phyloP scores from a whole-genome alignment of 2,329 filamentous ascomycete species.

The Diaporthe nobilis region DNA sequence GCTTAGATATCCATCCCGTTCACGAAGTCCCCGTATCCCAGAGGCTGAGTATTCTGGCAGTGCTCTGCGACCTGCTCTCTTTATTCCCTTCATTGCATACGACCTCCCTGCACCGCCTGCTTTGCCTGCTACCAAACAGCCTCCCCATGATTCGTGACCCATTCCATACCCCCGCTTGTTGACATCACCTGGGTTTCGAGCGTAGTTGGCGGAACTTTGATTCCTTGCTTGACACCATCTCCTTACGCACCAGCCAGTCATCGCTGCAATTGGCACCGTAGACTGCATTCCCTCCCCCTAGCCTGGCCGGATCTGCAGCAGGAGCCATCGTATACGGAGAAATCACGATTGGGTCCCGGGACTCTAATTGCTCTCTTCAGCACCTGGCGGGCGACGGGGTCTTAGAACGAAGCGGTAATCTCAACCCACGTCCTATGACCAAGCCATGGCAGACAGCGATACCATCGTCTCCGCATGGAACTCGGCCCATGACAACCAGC shows the following conservation, averaged over 20 bases:
- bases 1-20: background rate
- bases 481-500: background rate
- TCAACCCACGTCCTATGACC: background rate
- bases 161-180: background rate
- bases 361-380: background rate
- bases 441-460: background rate
- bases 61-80: background rate
- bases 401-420: background rate
- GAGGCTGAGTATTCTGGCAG: constrained; percentile 8
- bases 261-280: background rate
- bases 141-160: constrained; percentile 7
- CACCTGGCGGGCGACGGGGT: background rate
- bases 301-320: background rate
- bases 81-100: background rate
- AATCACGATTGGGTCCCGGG: background rate
- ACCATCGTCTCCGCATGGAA: constrained; percentile 10
- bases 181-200: constrained; percentile 1
- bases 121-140: background rate
- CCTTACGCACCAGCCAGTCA: background rate
- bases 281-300: too few relatives aligned
- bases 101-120: constrained; percentile 18
- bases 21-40: background rate
- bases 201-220: background rate
- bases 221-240: background rate
- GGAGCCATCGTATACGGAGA: background rate